These are phyloP conservation scores for Alloteropsis semialata DNA, from an alignment of 176 grass and related monocot species.

Conservation along the genomic window DNA sequence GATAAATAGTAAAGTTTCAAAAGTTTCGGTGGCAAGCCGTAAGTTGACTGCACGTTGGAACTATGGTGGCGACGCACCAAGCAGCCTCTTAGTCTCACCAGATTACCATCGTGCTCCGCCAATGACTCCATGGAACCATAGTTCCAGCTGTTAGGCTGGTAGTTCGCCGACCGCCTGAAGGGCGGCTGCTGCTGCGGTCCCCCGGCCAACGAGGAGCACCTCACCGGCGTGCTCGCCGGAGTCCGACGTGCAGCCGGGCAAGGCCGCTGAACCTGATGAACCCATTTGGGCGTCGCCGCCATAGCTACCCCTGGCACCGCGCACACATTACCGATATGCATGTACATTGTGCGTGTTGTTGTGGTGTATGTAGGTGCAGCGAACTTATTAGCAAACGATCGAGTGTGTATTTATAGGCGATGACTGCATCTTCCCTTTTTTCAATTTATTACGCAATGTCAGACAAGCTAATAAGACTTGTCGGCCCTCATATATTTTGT, in stretches of 20 bases:
- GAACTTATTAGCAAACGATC: neutral
- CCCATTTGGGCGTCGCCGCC: neutral
- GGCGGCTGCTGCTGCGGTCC: neutral
- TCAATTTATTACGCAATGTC: too few relatives aligned
- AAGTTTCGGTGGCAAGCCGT: too few relatives aligned
- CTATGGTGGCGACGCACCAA: too few relatives aligned
- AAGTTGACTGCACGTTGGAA: too few relatives aligned
- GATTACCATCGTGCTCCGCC: neutral
- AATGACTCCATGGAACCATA: slow-evolving; percentile 19
- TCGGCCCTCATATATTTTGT: too few relatives aligned
- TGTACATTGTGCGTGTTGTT: neutral
- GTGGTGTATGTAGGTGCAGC: neutral
- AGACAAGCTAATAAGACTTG: too few relatives aligned
- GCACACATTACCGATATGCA: neutral
- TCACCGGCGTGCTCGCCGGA: neutral
- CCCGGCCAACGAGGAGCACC: neutral
- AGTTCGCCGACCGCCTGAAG: slow-evolving; percentile 36
- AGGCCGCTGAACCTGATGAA: neutral
- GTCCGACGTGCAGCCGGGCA: neutral
- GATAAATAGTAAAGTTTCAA: too few relatives aligned
- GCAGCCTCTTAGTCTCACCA: neutral
- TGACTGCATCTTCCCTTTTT: too few relatives aligned
- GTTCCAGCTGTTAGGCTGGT: slow-evolving; percentile 38
- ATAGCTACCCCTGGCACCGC: neutral
- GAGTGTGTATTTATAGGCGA: neutral